Conservation (phyloP, 169 alveolate species). For the Haemoproteus tartakovskyi region DNA sequence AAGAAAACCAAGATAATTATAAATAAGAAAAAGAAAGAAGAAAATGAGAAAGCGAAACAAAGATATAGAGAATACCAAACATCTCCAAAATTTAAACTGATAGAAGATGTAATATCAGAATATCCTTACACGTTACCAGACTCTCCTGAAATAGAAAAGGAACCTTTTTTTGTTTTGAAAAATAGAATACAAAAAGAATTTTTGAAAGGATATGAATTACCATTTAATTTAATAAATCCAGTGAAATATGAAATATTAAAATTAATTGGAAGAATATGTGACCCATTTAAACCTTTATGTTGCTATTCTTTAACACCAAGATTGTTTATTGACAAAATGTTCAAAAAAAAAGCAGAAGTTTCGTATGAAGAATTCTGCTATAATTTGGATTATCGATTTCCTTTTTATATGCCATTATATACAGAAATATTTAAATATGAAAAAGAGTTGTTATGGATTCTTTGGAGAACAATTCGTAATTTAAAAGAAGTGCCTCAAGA, state of each 20-base stretch:
- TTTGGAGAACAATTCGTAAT: slow-evolving; percentile 11
- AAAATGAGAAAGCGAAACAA: slow-evolving; percentile 9
- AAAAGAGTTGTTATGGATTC: slow-evolving; percentile 64
- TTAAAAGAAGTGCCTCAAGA: slow-evolving; percentile 40
- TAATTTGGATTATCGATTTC: slow-evolving; percentile 70
- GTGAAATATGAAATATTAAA: slow-evolving; percentile 72
- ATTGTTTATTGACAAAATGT: slow-evolving; percentile 67
- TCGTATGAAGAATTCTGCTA: slow-evolving; percentile 74
- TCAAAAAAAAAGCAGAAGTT: slow-evolving; percentile 55
- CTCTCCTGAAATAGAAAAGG: neutral
- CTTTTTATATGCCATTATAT: slow-evolving; percentile 76
- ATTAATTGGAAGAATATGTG: slow-evolving; percentile 76
- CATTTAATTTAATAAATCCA: slow-evolving; percentile 72
- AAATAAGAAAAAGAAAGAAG: slow-evolving; percentile 59
- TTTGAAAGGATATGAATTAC: slow-evolving; percentile 73
- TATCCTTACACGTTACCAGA: slow-evolving; percentile 29
- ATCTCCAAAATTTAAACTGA: slow-evolving; percentile 31
- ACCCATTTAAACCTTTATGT: slow-evolving; percentile 72
- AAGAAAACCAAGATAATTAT: slow-evolving; percentile 25
- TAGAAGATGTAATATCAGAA: slow-evolving; percentile 37
- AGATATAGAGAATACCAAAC: slow-evolving; percentile 8
- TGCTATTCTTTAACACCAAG: slow-evolving; percentile 74
- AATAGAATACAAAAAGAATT: slow-evolving; percentile 66
- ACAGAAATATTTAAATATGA: slow-evolving; percentile 72
- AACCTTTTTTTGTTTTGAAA: slow-evolving; percentile 28